Conservation (phyloP, 306 rosid species). For the Lathyrus tuberosus region DNA sequence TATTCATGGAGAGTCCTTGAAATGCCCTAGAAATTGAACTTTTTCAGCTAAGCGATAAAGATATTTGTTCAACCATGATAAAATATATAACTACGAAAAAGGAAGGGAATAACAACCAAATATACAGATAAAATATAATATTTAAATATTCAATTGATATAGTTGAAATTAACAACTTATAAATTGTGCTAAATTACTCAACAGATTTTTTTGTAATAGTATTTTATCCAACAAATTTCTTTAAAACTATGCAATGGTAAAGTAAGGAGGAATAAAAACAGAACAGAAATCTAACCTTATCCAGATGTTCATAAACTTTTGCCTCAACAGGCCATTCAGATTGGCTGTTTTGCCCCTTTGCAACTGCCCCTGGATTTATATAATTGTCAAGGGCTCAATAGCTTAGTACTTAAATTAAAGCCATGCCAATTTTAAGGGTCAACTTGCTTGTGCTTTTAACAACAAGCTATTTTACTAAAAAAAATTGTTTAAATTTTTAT, state of each 20-base stretch:
- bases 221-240: slow-evolving; percentile 12
- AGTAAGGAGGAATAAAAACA: neutral
- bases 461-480: neutral
- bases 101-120: slow-evolving; percentile 13
- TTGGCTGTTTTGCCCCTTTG: slow-evolving; percentile 51
- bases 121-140: slow-evolving; percentile 9
- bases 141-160: slow-evolving; percentile 1
- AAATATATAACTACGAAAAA: slow-evolving; percentile 12
- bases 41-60: slow-evolving; percentile 23
- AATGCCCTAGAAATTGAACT: slow-evolving; percentile 50
- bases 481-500: neutral
- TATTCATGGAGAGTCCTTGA: slow-evolving; percentile 73
- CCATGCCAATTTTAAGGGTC: slow-evolving; percentile 15
- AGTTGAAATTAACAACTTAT: neutral
- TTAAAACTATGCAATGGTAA: slow-evolving; percentile 16
- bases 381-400: slow-evolving; percentile 22
- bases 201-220: slow-evolving; percentile 4
- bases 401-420: slow-evolving; percentile 32
- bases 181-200: neutral
- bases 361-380: slow-evolving; percentile 39
- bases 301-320: slow-evolving; percentile 48
- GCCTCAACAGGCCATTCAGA: slow-evolving; percentile 56
- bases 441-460: slow-evolving; percentile 8
- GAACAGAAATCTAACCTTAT: slow-evolving; percentile 52
- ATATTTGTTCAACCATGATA: slow-evolving; percentile 13